phyloP scores from a whole-genome alignment of 805 yeast species.

The Isabelozyma gotoi region DNA sequence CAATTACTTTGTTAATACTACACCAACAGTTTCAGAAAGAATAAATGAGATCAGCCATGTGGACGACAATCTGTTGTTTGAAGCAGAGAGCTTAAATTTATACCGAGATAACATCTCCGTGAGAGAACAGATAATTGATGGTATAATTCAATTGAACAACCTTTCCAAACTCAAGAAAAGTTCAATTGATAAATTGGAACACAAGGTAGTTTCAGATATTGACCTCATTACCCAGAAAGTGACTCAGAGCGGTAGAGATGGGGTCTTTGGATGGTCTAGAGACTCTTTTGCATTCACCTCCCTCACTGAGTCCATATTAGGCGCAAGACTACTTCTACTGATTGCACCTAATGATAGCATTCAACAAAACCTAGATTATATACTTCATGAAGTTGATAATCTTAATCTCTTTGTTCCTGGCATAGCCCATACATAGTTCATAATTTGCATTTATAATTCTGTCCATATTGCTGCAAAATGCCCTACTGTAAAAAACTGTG shows the following conservation, averaged over 20 bases:
- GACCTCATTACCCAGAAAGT: conserved; percentile 1
- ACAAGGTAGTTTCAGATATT: conserved; percentile 2
- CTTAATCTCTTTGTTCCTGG: no score
- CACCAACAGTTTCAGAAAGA: not conserved
- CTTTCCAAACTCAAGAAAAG: not conserved
- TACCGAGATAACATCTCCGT: conserved; percentile 49
- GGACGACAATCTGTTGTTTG: conserved; percentile 49
- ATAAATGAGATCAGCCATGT: not conserved
- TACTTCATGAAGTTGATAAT: no score
- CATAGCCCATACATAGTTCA: no score
- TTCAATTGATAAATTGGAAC: not conserved
- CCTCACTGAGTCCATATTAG: conserved; percentile 4
- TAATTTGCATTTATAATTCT: no score
- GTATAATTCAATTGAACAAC: not conserved
- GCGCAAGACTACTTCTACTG: not conserved
- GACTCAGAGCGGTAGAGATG: conserved; percentile 6
- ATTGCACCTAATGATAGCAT: not conserved
- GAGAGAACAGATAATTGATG: not conserved
- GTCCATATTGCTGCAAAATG: conserved; percentile 2
- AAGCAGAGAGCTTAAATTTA: conserved; percentile 65
- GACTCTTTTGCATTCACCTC: conserved; percentile 8
- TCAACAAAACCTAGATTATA: not conserved
- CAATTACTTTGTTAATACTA: not conserved
- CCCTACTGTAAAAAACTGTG: not conserved
- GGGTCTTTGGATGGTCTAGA: conserved; percentile 14